Conservation (phyloP, 192 early-diverging fungal genomes). For the Gonapodya sp. region DNA sequence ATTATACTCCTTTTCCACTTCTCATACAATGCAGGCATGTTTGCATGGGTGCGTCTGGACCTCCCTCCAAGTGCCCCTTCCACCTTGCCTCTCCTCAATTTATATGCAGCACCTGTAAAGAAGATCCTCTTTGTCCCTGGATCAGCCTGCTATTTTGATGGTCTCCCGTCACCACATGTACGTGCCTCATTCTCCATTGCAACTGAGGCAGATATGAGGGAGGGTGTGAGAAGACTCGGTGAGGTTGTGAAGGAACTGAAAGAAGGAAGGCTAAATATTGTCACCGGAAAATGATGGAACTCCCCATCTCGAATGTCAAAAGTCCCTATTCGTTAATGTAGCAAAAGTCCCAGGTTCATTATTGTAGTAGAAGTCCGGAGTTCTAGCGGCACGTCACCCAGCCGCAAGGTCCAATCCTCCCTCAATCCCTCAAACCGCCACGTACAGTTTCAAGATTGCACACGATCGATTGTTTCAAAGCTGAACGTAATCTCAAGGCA, state of each 20-base stretch:
- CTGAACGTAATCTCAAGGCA: no score
- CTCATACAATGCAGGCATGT: no score
- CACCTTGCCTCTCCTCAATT: conserved; percentile 40
- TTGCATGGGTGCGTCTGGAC: conserved; percentile 67
- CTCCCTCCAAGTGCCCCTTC: conserved; percentile 6
- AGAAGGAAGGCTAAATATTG: neutral
- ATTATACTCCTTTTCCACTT: no score
- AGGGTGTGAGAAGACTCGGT: conserved; percentile 46
- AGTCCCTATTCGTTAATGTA: no score
- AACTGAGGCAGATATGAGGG: conserved; percentile 45
- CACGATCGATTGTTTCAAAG: no score
- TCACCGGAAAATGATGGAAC: neutral
- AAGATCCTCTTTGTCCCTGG: conserved; percentile 68
- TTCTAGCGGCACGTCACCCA: no score
- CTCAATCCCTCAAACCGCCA: no score
- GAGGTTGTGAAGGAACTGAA: conserved; percentile 26
- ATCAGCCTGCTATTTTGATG: conserved; percentile 30
- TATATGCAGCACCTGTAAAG: conserved; percentile 46
- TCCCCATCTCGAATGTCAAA: no score
- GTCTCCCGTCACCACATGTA: conserved; percentile 40
- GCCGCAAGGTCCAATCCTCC: no score
- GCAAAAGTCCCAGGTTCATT: no score
- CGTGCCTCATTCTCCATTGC: conserved; percentile 64
- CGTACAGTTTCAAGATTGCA: no score
- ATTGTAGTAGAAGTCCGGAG: no score